These are phyloP conservation scores for Arabidopsis arenosa DNA, from an alignment of 345 rosid species.

Conservation along the genomic window DNA sequence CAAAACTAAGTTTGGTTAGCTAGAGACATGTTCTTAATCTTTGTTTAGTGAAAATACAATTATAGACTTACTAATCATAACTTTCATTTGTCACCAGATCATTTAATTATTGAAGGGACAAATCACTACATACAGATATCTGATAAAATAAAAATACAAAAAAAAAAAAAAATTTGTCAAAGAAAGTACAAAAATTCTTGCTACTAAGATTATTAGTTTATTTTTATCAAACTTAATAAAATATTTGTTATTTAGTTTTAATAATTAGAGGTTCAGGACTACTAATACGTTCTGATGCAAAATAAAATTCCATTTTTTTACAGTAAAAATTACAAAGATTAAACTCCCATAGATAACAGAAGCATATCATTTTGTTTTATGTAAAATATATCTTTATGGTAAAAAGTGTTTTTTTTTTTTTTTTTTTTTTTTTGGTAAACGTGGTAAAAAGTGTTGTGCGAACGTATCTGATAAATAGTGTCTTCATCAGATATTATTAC, in stretches of 20 bases:
- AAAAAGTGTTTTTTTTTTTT: neutral
- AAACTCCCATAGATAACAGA: neutral
- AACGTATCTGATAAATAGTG: neutral
- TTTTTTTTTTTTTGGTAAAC: too few species aligned
- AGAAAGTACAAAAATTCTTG: too few species aligned
- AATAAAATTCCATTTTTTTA: too few species aligned
- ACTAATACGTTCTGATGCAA: too few species aligned
- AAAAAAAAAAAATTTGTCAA: too few species aligned
- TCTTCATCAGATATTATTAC: conserved; percentile 9
- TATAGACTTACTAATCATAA: neutral
- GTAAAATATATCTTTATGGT: neutral
- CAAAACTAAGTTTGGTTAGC: conserved; percentile 34
- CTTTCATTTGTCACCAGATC: conserved; percentile 4
- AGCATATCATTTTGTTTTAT: neutral
- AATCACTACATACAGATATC: neutral
- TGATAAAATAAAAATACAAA: neutral
- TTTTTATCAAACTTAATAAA: neutral
- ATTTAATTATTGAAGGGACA: conserved; percentile 14
- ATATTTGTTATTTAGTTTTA: neutral
- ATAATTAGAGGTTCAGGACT: neutral
- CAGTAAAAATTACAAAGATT: too few species aligned
- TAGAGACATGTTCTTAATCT: conserved; percentile 26
- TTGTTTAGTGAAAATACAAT: neutral
- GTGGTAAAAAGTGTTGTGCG: neutral
- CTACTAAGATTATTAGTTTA: neutral